Conservation (phyloP, 2,329 filamentous ascomycete species). For the Aspergillus novoparasiticus region DNA sequence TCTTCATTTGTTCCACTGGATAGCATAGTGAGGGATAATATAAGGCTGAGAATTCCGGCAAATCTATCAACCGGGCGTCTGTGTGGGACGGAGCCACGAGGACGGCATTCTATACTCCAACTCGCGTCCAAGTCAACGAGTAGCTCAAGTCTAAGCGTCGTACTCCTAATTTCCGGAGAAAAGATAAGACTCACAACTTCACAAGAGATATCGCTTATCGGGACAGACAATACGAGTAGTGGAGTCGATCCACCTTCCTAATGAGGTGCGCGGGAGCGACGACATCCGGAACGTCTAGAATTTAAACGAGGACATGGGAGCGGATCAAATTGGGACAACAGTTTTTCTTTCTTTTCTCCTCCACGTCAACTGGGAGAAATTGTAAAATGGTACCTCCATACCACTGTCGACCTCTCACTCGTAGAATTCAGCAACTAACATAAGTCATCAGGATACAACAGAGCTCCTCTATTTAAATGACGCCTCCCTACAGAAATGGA, state of each 20-base stretch:
- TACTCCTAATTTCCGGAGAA: no score
- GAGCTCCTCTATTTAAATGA: constrained; percentile 31
- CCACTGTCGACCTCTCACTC: not conserved
- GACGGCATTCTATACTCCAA: no score
- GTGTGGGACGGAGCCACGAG: no score
- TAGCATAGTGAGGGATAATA: no score
- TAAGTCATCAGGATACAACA: not conserved
- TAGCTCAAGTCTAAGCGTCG: no score
- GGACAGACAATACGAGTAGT: not conserved
- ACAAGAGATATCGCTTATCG: no score
- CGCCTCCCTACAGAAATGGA: constrained; percentile 22
- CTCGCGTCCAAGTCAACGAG: no score
- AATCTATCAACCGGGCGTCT: no score
- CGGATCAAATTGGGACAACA: not conserved
- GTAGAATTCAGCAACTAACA: not conserved
- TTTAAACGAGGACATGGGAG: not conserved
- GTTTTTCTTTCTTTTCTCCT: not conserved
- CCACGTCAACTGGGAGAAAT: not conserved
- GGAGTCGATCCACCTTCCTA: not conserved
- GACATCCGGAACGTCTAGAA: not conserved
- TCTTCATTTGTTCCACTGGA: no score
- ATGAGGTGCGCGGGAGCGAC: not conserved
- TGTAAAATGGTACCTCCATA: not conserved
- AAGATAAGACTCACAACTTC: no score
- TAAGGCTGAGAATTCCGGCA: no score